Evolutionary conservation across 2,329 filamentous ascomycete species (phyloP).

Genomic region (Aspergillus quadricinctus): DNA sequence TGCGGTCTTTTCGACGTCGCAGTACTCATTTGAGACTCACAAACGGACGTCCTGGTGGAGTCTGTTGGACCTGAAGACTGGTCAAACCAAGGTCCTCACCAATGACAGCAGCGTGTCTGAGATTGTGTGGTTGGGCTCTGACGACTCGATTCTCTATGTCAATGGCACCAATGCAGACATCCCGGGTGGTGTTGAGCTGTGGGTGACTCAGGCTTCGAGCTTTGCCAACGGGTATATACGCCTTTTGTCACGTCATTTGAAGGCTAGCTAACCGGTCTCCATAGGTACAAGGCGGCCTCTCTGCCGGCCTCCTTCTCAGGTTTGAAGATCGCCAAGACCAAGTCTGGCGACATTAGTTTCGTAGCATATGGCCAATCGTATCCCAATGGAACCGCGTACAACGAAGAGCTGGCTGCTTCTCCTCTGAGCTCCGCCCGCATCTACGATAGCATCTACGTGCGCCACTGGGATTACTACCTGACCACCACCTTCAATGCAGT

Average conservation of each 20-base stretch:
- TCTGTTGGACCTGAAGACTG: slow-evolving; percentile 66
- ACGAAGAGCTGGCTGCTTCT: slow-evolving; percentile 57
- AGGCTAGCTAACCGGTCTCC: background rate
- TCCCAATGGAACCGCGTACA: slow-evolving; percentile 65
- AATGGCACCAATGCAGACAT: slow-evolving; percentile 39
- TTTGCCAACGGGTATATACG: slow-evolving; percentile 29
- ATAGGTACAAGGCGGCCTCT: slow-evolving; percentile 37
- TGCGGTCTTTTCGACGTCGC: slow-evolving; percentile 56
- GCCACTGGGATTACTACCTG: slow-evolving; percentile 79
- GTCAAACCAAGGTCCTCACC: slow-evolving; percentile 62
- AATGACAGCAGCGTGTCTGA: slow-evolving; percentile 63
- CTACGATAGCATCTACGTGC: slow-evolving; percentile 71
- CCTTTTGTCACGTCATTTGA: background rate
- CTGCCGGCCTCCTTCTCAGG: slow-evolving; percentile 36
- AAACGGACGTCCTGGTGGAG: slow-evolving; percentile 58
- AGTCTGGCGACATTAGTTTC: slow-evolving; percentile 47
- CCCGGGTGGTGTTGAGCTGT: slow-evolving; percentile 38
- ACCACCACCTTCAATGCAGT: slow-evolving; percentile 66
- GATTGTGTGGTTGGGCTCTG: slow-evolving; percentile 70
- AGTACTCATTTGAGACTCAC: slow-evolving; percentile 77
- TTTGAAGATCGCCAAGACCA: slow-evolving; percentile 34
- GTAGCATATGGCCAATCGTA: slow-evolving; percentile 59
- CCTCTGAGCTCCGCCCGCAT: slow-evolving; percentile 62
- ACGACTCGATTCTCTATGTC: slow-evolving; percentile 59
- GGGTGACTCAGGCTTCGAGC: slow-evolving; percentile 31